phyloP scores from a whole-genome alignment of 2,329 filamentous ascomycete genomes.

The Aspergillus clavatus region DNA sequence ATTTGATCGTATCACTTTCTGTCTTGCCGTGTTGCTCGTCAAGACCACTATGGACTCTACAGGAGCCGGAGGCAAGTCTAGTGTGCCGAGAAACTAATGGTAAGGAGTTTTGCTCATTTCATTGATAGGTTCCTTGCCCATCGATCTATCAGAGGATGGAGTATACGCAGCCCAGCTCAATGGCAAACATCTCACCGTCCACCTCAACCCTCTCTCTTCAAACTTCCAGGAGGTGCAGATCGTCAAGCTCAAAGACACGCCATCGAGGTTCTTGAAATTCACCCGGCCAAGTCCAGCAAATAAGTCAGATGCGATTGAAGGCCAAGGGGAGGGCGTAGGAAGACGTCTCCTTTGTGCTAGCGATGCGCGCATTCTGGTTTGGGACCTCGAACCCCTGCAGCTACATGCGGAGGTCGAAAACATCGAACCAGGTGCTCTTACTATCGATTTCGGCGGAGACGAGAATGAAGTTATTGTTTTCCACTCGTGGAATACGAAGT shows the following conservation, averaged over 20 bases:
- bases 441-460: slow-evolving; percentile 36
- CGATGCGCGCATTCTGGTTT: slow-evolving; percentile 32
- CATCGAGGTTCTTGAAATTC: slow-evolving; percentile 30
- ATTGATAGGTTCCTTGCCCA: slow-evolving; percentile 8
- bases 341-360: slow-evolving; percentile 33
- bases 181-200: slow-evolving; percentile 31
- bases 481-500: slow-evolving; percentile 37
- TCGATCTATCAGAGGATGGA: slow-evolving; percentile 29
- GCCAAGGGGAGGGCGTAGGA: slow-evolving; percentile 11
- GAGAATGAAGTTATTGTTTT: slow-evolving; percentile 37
- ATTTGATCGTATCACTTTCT: not conserved
- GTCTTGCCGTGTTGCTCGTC: not conserved
- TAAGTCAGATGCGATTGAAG: not conserved
- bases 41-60: slow-evolving; percentile 26
- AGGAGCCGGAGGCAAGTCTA: slow-evolving; percentile 21
- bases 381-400: slow-evolving; percentile 34
- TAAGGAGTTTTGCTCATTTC: not conserved
- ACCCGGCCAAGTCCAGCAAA: slow-evolving; percentile 11
- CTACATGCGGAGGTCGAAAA: slow-evolving; percentile 39
- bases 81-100: not conserved
- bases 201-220: slow-evolving; percentile 25
- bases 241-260: slow-evolving; percentile 29
- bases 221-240: slow-evolving; percentile 30
- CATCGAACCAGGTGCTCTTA: slow-evolving; percentile 32
- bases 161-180: slow-evolving; percentile 25